A percentile compares a stretch with the other conserved stretches of the same genome.
Evolutionary conservation across 2,329 filamentous ascomycete genomes (phyloP).

Genomic region (Thielaviopsis musarum): DNA sequence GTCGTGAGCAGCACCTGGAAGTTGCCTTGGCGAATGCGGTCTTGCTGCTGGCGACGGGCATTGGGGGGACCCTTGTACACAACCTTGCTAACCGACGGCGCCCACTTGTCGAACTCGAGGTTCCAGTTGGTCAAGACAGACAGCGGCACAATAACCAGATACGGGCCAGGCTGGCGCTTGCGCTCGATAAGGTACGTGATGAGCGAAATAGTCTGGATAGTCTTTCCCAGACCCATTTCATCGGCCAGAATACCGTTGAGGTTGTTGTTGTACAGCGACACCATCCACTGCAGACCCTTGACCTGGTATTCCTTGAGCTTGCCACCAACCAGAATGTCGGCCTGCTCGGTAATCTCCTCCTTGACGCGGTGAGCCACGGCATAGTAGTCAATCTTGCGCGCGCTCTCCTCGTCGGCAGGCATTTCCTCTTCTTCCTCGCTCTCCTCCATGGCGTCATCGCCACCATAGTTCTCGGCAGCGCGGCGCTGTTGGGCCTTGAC

Average conservation of each 20-base stretch:
- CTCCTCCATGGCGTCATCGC: conserved; percentile 42
- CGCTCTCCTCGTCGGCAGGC: conserved; percentile 52
- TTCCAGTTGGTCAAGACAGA: conserved; percentile 99
- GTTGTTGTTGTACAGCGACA: conserved; percentile 99
- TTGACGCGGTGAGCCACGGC: conserved; percentile 92
- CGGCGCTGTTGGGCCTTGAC: conserved; percentile 87
- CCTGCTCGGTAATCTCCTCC: conserved; percentile 75
- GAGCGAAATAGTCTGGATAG: conserved; percentile 95
- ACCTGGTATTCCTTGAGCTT: conserved; percentile 93
- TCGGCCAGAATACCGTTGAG: conserved; percentile 96
- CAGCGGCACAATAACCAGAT: conserved; percentile 88
- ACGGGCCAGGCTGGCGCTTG: conserved; percentile 83
- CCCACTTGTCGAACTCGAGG: conserved; percentile 97
- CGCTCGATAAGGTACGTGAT: conserved; percentile 94
- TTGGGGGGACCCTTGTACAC: conserved; percentile 95
- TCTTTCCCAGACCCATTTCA: conserved; percentile 99
- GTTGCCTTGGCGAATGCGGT: conserved; percentile 81
- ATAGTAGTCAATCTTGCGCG: conserved; percentile 92
- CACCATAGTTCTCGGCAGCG: conserved; percentile 62
- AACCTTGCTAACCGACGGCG: conserved; percentile 66
- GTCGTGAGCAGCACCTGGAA: conserved; percentile 96
- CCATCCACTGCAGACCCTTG: conserved; percentile 99
- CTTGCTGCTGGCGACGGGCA: conserved; percentile 73
- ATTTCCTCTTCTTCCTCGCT: conserved; percentile 44
- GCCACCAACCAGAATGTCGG: conserved; percentile 75